Evolutionary conservation across 306 rosid species (phyloP), one percentile per base, ranked within the genome.

Genomic region (Rosa lucieae): DNA sequence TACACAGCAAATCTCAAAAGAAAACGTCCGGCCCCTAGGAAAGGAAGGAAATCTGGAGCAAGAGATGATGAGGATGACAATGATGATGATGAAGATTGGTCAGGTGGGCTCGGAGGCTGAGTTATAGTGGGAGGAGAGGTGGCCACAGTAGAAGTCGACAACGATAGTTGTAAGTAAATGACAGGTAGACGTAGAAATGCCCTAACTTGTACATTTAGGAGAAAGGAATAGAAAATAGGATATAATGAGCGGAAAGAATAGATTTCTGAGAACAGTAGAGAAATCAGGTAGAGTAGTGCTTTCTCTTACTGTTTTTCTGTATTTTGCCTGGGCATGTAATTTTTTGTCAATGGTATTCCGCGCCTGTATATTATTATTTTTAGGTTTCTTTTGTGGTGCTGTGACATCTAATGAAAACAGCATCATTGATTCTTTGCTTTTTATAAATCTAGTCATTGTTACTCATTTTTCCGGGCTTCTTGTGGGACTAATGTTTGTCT

Each of bases 151-250:
- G 83, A 86, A 82, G 84, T 84, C 89, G 97, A 87, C 92, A 83
- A 66, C 87, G 92, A 83, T 83, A 77, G 86, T 67, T 90, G 89
- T 5, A 85, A 83, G 87, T 89, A 89, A 79, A 77, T 82, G 82
- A 84, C 88, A 88, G 90, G 87, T 93, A 91, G 96, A 90, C 47
- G 46, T 66, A 66, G 47, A 66, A 66, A 66, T 66, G 70, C 70
- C 70, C 94, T 91, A 91, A 95, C 97, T 75, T 95, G 98, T 95
- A 93, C 90, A 95, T 90, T 83, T 90, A 93, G 97, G 83, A 35
- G 78, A 83, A 79, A 62, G 77, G 44, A 83, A 82, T 85, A 83
- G 46, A 84, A 75, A n/a, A 86, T 82, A 87, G 78, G 46, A 70
- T 87, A 86, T 83, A 78, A 71, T 61, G 86, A 70, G 82, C 65